Evolutionary conservation across 257 asterid species (phyloP), one percentile per base, ranked within the genome.

Genomic region (Eustoma russellianum): DNA sequence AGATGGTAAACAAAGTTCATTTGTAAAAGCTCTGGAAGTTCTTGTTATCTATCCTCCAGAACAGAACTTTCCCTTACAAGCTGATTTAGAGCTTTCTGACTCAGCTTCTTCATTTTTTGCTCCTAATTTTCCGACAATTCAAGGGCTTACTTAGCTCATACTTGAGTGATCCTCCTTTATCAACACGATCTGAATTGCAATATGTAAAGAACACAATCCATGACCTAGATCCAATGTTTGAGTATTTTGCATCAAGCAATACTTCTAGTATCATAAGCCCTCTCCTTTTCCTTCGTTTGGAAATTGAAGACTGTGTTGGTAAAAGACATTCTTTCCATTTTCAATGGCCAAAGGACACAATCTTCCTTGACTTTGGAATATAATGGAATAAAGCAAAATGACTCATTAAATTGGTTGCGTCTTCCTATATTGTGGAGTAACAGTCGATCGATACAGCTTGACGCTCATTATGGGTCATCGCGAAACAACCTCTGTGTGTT

Each of bases 1-100:
- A 83, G 98, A 77, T 57, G 75, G 83, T 73, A 82, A 79, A 64
- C 83, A 54, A 69, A 65, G 79, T 56, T 82, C 92, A 69, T 75
- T 85, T n/a, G 50, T 66, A 38, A 77, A 70, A 57, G 85, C 85
- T 50, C 79, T 53, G 43, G 85, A 86, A 63, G 76, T 70, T 53
- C 72, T 75, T 7, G 79, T 74, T 56, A 48, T 67, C 7, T 19
- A 49, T 18, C 66, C 64, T n/a, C n/a, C n/a, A n/a, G n/a, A n/a
- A n/a, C n/a, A n/a, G n/a, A n/a, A n/a, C 46, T 68, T 72, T 64
- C 63, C 75, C 54, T 53, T 53, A 12, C 83, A 82, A 9, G 70
- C 67, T 30, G 83, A 78, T 30, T 41, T 71, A 14, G 98, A 91
- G 57, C 61, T 91, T 61, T 76, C 80, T 14, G 97, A 91, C 73